Conservation (phyloP, 2,329 filamentous ascomycete species). For the Macrophomina phaseolina region DNA sequence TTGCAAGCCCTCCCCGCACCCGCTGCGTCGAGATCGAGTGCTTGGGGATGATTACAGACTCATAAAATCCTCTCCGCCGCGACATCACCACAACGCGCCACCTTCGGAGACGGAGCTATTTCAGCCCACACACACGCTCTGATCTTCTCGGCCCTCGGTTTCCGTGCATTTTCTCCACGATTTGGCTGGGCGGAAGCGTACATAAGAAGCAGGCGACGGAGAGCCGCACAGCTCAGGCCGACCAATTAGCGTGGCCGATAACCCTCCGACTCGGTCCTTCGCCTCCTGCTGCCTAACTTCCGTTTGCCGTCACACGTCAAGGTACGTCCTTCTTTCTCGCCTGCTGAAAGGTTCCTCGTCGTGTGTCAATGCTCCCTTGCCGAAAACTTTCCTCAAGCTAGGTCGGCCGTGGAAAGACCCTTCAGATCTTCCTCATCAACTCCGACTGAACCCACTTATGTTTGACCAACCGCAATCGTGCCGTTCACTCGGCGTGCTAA, state of each 20-base stretch:
- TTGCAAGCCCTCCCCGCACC: background rate
- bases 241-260: conserved; percentile 12
- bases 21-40: background rate
- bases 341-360: background rate
- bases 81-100: background rate
- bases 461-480: background rate
- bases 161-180: background rate
- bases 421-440: background rate
- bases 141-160: background rate
- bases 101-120: background rate
- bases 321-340: background rate
- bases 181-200: background rate
- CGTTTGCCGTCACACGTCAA: background rate
- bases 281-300: conserved; percentile 20
- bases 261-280: conserved; percentile 8
- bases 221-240: conserved; percentile 19
- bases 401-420: background rate
- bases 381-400: background rate
- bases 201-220: conserved; percentile 11
- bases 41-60: conserved; percentile 3
- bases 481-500: background rate
- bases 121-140: background rate
- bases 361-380: background rate
- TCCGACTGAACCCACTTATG: background rate
- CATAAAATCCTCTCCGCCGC: background rate